These are phyloP conservation scores for Populus deltoides DNA, from an alignment of 345 rosid species.

Conservation along the genomic window DNA sequence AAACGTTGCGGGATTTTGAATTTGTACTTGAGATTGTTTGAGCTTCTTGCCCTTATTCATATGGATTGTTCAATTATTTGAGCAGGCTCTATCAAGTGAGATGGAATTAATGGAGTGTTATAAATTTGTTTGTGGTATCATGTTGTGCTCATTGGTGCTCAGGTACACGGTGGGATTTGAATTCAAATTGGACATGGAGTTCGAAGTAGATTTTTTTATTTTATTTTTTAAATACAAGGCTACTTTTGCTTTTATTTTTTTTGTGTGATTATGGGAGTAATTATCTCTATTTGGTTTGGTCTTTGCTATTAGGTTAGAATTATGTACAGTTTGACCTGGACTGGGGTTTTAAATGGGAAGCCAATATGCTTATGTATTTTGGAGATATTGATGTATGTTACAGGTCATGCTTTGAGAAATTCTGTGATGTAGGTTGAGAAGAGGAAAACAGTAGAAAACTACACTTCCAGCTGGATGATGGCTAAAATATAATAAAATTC, in stretches of 20 bases:
- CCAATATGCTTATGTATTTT: background rate
- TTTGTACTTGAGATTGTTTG: background rate
- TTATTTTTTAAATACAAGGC: background rate
- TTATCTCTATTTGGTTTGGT: background rate
- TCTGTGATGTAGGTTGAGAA: background rate
- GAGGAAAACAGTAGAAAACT: background rate
- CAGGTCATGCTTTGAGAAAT: background rate
- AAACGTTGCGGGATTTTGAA: background rate
- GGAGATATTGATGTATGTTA: background rate
- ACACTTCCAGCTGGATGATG: background rate
- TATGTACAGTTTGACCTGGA: background rate
- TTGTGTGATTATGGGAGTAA: background rate
- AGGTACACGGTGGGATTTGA: background rate
- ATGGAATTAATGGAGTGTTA: background rate
- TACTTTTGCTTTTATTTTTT: background rate
- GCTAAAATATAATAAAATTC: background rate
- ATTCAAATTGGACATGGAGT: background rate
- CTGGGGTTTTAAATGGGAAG: background rate
- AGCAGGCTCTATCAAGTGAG: background rate
- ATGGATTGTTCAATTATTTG: background rate
- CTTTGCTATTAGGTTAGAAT: background rate
- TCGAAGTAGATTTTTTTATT: background rate
- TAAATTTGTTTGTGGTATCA: background rate
- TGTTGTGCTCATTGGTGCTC: background rate
- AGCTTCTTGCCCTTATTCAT: background rate